Evolutionary conservation across 805 yeast genomes (phyloP), one percentile per base, ranked within the genome.

Genomic region (Lachancea fermentati): DNA sequence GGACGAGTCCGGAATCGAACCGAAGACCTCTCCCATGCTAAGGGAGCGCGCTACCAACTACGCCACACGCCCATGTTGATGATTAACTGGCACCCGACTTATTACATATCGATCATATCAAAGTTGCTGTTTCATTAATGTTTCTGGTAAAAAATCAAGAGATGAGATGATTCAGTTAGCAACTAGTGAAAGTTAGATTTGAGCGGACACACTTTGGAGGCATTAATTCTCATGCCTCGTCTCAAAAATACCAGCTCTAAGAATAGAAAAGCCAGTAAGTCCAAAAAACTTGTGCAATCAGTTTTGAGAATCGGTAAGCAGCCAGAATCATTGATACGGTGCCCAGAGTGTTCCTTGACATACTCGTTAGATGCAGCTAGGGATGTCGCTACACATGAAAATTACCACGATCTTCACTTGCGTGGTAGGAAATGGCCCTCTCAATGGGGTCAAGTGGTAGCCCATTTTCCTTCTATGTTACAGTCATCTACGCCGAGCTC

Each of bases 41-140:
- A 75, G 81, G 74, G 76, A 73, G 71, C 81, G 81, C 81, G 81
- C 81, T 76, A 76, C 81, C 81, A 75, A 76, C 81, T 76, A 72
- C 81, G 81, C 81, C 81, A 76, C 78, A 75, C 78, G 80, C 81
- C 80, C 80, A 41, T 15, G 30, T 18, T 19, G n/a, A n/a, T n/a
- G n/a, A n/a, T n/a, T n/a, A n/a, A n/a, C n/a, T n/a, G n/a, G n/a
- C n/a, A n/a, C n/a, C n/a, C n/a, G n/a, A n/a, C n/a, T n/a, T n/a
- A n/a, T n/a, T n/a, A n/a, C n/a, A n/a, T n/a, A n/a, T n/a, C n/a
- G n/a, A n/a, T n/a, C n/a, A n/a, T n/a, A n/a, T n/a, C n/a, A n/a
- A n/a, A n/a, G n/a, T n/a, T n/a, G n/a, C n/a, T n/a, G n/a, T n/a
- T n/a, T n/a, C n/a, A n/a, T n/a, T n/a, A n/a, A n/a, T n/a, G n/a